Evolutionary conservation across 169 alveolate species (phyloP).

Genomic region (Eimeria brunetti): DNA sequence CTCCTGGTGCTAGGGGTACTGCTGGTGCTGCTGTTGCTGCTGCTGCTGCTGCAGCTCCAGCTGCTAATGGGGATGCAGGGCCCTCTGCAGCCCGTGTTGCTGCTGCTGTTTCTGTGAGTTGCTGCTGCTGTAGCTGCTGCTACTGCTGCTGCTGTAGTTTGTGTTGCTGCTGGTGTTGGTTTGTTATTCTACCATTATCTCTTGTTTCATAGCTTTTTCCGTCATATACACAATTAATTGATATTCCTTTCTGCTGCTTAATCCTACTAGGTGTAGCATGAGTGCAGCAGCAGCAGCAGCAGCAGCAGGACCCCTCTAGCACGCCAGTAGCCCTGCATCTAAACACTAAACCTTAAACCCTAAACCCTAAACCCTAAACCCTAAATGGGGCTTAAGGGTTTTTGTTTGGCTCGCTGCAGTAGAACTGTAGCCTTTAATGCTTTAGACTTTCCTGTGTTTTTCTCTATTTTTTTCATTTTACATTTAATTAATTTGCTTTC

Average conservation of each 20-base stretch:
- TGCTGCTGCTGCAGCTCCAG: slow-evolving; percentile 27
- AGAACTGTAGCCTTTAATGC: not conserved
- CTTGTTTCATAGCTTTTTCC: too few relatives aligned
- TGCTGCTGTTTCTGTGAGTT: slow-evolving; percentile 89
- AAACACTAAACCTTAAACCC: not conserved
- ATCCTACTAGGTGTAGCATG: too few relatives aligned
- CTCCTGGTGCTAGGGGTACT: not conserved
- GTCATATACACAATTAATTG: too few relatives aligned
- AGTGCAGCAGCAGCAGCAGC: slow-evolving; percentile 89
- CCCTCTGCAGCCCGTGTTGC: slow-evolving; percentile 88
- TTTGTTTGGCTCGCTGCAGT: not conserved
- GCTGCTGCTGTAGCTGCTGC: slow-evolving; percentile 88
- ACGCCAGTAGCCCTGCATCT: slow-evolving; percentile 76
- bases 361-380: not conserved
- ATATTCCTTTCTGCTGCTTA: too few relatives aligned
- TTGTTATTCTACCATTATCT: too few relatives aligned
- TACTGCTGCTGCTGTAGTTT: slow-evolving; percentile 76
- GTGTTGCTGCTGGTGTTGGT: slow-evolving; percentile 85
- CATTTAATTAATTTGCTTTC: too few relatives aligned
- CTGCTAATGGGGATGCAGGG: slow-evolving; percentile 60
- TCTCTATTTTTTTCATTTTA: too few relatives aligned
- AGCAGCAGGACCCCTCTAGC: slow-evolving; percentile 86
- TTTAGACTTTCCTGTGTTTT: not conserved
- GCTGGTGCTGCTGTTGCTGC: slow-evolving; percentile 39
- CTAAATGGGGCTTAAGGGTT: not conserved